Conservation (phyloP, 2,329 filamentous ascomycete genomes). For the Colletotrichum limetticola region DNA sequence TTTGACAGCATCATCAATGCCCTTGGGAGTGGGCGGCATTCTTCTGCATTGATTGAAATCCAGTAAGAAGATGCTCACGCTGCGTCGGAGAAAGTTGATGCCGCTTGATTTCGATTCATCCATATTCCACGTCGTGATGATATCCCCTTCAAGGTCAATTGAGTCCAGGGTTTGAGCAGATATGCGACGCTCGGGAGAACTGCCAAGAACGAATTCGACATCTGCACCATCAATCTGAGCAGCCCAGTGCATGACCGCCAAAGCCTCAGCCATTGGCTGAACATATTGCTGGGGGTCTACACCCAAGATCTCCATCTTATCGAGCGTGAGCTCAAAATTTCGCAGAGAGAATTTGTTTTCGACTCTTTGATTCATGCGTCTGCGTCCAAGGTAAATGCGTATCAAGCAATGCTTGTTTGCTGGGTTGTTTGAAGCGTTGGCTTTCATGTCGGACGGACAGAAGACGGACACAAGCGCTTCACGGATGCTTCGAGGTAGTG, state of each 20-base stretch:
- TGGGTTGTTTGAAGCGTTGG: background rate
- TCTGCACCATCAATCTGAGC: constrained; percentile 32
- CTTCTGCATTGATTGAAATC: background rate
- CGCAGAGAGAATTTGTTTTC: background rate
- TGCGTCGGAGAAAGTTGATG: background rate
- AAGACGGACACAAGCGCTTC: constrained; percentile 36
- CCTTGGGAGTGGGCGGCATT: no score
- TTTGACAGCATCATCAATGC: no score
- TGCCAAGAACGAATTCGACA: background rate
- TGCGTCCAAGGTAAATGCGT: background rate
- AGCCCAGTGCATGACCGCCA: constrained; percentile 40
- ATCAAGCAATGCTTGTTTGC: background rate
- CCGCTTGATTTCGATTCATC: no score
- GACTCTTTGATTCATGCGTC: background rate
- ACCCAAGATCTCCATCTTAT: no score
- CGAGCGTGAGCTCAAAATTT: no score
- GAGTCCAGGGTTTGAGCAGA: constrained; percentile 5
- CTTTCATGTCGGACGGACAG: constrained; percentile 26
- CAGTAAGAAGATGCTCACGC: background rate
- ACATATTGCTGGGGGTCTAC: constrained; percentile 17
- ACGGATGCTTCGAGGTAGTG: constrained; percentile 39
- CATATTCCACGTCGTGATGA: no score
- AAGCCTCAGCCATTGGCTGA: constrained; percentile 35
- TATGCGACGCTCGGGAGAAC: background rate
- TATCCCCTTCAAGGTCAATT: no score